Base-by-base conservation (phyloP, 2,329 filamentous ascomycete genomes). In the Aspergillus carbonarius region DNA sequence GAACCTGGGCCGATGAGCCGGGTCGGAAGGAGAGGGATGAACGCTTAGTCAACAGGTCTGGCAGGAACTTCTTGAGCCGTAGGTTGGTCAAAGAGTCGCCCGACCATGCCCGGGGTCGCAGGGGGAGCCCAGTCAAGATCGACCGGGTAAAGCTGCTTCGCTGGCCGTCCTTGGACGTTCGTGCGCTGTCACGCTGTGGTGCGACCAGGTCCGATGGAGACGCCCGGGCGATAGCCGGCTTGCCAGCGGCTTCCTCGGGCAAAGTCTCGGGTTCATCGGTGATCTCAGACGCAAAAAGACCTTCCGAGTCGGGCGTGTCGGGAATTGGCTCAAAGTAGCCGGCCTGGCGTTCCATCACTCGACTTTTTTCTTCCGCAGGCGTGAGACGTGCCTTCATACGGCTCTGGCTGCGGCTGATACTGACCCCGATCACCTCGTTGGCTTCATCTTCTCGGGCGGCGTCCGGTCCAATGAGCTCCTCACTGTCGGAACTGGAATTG, bases 311-410 rank as follows among this genome's bases (percentile, higher is more conserved):
- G 58, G 66, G 58, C 10, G 67, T 63, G 51, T 78, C 72, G 53
- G 74, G 74, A 39, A 74, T 69, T 2, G 59, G 42, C 3, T 76
- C 75, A 60, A 85, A 85, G 63, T 83, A 80, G 15, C 71, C 78
- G 4, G 78, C 79, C 32, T 74, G 74, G 18, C 78, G 74, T 60
- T 84, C 82, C 64, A 88, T 72, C 1, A 80, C 80, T 2, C 82
- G 81, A n/a, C 77, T 81, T 69, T 86, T 87, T 67, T 86, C 85
- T 18, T 80, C 80, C 9, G 82, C 82, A 1, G 85, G 84, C 4
- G 84, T 87, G 42, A 78, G 77, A 9, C 83, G 81, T 17, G 83
- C 83, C 35, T 79, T 82, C 68, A 87, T 75, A 44, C 81, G 79
- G 51, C 80, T 84, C 69, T 88, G 85, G 42, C 79, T 77, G 39